Evolutionary conservation across 2,329 filamentous ascomycete genomes (phyloP), one percentile per base, ranked within the genome.

Genomic region (Xylaria sp.): DNA sequence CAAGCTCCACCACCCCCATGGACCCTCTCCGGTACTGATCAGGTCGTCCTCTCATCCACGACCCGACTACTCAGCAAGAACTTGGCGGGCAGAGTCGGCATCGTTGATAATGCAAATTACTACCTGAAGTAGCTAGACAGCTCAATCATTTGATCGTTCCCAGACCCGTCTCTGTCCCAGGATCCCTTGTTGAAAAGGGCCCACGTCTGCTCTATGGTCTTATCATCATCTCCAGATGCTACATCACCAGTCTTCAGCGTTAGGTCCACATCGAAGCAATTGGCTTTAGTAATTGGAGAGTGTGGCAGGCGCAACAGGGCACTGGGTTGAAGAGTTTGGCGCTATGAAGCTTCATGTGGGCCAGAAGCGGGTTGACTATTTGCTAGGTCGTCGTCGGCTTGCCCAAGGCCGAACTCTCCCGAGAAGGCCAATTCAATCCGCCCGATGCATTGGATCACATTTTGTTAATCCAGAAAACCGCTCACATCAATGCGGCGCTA

Each of bases 261-360:
- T 4, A 48, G 60, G 15, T 58, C 67, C 69, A 69, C 69, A 66
- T 53, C 28, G 26, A 23, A 36, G 44, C 51, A 59, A 65, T 65
- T 63, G 56, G n/a, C 6, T 23, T 17, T 51, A 26, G 20, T 61
- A 28, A 65, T 67, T 71, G 67, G 69, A 17, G 42, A 23, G 64
- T 69, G 33, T 23, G 20, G n/a, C 17, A 33, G 17, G 4, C 20
- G 11, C 17, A 28, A 46, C 10, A 38, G 51, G 33, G 40, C 65
- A 70, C 65, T 70, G 60, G 65, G 67, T 65, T 67, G 67, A 57
- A 65, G 33, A 63, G 49, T 26, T 40, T 44, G 58, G 20, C 60
- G 57, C 66, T 69, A 65, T 38, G 13, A 56, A 65, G 33, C 36
- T 54, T 49, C 31, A 58, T 65, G 69, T 67, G 66, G 69, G 36